Conservation (phyloP, 75 land plant genomes). For the Cryptomeria japonica region DNA sequence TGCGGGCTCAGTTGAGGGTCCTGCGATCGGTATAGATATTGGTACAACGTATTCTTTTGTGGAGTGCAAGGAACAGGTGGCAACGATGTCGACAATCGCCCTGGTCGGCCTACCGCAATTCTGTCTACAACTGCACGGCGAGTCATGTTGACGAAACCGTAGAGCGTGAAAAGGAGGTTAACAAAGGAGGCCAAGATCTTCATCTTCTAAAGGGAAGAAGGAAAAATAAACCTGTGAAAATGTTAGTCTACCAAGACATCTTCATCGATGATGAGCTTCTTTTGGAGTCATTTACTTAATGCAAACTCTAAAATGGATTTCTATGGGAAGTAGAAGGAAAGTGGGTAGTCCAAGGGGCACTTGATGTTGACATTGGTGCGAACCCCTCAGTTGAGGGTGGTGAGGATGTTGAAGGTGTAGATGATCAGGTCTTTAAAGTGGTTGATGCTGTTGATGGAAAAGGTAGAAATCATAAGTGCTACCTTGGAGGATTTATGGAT, state of each 20-base stretch:
- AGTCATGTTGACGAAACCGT: too few species aligned
- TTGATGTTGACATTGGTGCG: conserved; percentile 84
- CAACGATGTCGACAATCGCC: too few species aligned
- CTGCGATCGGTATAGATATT: too few species aligned
- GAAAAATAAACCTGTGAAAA: neutral
- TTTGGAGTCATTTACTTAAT: conserved; percentile 35
- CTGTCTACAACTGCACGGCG: too few species aligned
- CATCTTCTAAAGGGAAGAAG: neutral
- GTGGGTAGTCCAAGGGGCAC: conserved; percentile 89
- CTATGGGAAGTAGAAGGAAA: conserved; percentile 71
- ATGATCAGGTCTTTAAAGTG: conserved; percentile 77
- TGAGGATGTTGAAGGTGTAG: conserved; percentile 75
- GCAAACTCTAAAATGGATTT: conserved; percentile 36
- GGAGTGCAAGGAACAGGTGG: too few species aligned
- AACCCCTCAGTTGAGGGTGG: conserved; percentile 91
- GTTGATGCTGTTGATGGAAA: conserved; percentile 93
- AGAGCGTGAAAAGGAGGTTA: too few species aligned
- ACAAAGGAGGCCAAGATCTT: neutral
- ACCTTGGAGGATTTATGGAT: too few species aligned
- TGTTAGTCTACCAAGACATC: conserved; percentile 56
- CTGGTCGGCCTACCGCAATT: too few species aligned
- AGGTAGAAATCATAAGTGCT: too few species aligned
- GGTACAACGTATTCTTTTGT: too few species aligned
- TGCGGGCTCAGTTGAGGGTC: too few species aligned
- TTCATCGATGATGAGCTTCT: conserved; percentile 42